These are phyloP conservation scores for Zygnema circumcarinatum DNA, from an alignment of 139 green algal species.

Conservation along the genomic window DNA sequence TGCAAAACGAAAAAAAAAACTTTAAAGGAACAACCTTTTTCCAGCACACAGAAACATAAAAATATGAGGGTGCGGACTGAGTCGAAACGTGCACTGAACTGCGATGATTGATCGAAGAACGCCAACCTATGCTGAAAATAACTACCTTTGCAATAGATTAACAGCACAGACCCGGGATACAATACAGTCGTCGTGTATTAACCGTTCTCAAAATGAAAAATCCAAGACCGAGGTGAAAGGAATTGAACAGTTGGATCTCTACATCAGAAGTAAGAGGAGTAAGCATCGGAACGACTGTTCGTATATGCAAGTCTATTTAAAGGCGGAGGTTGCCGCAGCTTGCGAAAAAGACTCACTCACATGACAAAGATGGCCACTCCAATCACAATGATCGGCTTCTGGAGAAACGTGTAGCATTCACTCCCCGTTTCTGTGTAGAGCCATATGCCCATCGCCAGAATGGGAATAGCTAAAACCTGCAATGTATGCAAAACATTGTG, in stretches of 20 bases:
- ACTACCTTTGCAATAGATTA: too few species aligned
- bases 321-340: neutral
- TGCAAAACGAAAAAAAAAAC: too few species aligned
- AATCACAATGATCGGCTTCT: constrained; percentile 23
- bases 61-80: neutral
- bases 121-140: neutral
- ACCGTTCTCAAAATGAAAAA: constrained; percentile 23
- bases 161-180: too few species aligned
- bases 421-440: constrained; percentile 9
- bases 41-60: neutral
- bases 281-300: neutral
- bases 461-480: constrained; percentile 16
- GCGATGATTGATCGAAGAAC: neutral
- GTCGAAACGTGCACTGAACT: neutral
- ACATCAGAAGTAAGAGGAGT: neutral
- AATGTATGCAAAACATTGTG: constrained; percentile 1
- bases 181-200: too few species aligned
- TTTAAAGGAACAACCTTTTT: too few species aligned
- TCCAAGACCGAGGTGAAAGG: neutral
- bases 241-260: neutral
- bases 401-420: constrained; percentile 28
- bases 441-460: constrained; percentile 14
- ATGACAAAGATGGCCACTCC: constrained; percentile 13
- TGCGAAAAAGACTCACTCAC: neutral
- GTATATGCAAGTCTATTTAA: neutral